A percentile compares a stretch with the other conserved stretches of the same genome.
These are phyloP conservation scores for Penicillium canescens DNA, from an alignment of 495 filamentous ascomycete genomes.

Conservation along the genomic window DNA sequence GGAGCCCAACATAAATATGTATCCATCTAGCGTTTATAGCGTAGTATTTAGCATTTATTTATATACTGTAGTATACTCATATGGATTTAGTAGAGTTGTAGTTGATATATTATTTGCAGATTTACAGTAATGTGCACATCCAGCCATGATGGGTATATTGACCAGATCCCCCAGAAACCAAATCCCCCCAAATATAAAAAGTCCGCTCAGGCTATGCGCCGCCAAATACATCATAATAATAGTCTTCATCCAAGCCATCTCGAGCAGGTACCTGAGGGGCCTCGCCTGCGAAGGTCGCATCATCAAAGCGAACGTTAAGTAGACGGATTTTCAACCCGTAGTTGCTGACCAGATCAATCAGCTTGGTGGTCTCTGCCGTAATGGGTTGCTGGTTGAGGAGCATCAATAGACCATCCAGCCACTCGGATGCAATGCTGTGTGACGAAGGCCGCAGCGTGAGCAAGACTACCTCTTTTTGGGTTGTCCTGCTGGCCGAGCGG, in stretches of 20 bases:
- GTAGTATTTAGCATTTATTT: no score
- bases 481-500: conserved; percentile 35
- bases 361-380: conserved; percentile 89
- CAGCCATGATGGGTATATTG: conserved; percentile 20
- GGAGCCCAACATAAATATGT: background rate
- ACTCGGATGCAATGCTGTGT: conserved; percentile 87
- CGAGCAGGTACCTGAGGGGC: conserved; percentile 45
- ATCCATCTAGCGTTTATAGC: no score
- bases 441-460: conserved; percentile 80
- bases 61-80: background rate
- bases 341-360: conserved; percentile 79
- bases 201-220: conserved; percentile 25
- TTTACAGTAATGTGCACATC: background rate
- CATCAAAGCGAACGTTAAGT: conserved; percentile 88
- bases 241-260: conserved; percentile 54
- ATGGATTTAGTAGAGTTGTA: no score
- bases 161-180: conserved; percentile 1
- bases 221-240: conserved; percentile 57
- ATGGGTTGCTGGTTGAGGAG: conserved; percentile 92
- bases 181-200: conserved; percentile 1
- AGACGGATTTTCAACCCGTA: conserved; percentile 93
- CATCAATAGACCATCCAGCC: conserved; percentile 96
- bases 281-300: conserved; percentile 51
- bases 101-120: background rate
- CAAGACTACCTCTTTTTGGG: conserved; percentile 60